These are phyloP conservation scores for Podaxis sp. DNA, from an alignment of 768 basidiomycete species.

Conservation along the genomic window DNA sequence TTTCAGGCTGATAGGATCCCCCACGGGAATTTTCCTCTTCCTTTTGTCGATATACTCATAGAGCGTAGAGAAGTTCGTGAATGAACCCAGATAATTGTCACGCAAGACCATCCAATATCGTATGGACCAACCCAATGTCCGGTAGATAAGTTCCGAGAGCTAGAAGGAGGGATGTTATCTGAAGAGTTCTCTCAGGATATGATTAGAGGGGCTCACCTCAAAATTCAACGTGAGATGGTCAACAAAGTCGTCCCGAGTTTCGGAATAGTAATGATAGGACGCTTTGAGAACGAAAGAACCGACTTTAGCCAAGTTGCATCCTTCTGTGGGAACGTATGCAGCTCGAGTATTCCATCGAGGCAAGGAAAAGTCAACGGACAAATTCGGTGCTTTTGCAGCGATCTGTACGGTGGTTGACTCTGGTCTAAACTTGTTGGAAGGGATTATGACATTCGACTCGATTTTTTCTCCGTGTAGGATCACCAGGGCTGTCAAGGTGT, in stretches of 20 bases:
- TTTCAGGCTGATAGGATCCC: slow-evolving; percentile 79
- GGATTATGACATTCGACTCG: slow-evolving; percentile 51
- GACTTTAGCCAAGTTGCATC: slow-evolving; percentile 61
- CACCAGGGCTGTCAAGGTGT: slow-evolving; percentile 60
- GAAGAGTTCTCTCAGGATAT: background rate
- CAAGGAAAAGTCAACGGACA: slow-evolving; percentile 59
- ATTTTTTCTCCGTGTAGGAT: slow-evolving; percentile 60
- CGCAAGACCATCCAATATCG: slow-evolving; percentile 85
- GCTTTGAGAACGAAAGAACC: slow-evolving; percentile 57
- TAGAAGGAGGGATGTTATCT: slow-evolving; percentile 23
- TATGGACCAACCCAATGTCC: slow-evolving; percentile 82
- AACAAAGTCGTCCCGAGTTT: slow-evolving; percentile 64
- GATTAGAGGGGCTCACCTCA: slow-evolving; percentile 39
- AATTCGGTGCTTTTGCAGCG: slow-evolving; percentile 53
- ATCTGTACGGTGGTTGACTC: slow-evolving; percentile 69
- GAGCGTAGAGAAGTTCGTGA: slow-evolving; percentile 89
- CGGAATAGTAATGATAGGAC: slow-evolving; percentile 72
- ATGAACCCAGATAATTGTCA: slow-evolving; percentile 93
- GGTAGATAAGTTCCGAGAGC: slow-evolving; percentile 57
- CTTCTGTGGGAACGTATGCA: slow-evolving; percentile 59
- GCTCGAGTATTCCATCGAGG: slow-evolving; percentile 90
- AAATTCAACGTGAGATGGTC: slow-evolving; percentile 76
- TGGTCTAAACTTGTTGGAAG: slow-evolving; percentile 72
- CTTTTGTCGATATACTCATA: slow-evolving; percentile 80
- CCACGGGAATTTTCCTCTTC: slow-evolving; percentile 53